A percentile compares a stretch with the other conserved stretches of the same genome.
Conservation (phyloP, 106 monocot genomes). For the Dioscorea dumetorum region DNA sequence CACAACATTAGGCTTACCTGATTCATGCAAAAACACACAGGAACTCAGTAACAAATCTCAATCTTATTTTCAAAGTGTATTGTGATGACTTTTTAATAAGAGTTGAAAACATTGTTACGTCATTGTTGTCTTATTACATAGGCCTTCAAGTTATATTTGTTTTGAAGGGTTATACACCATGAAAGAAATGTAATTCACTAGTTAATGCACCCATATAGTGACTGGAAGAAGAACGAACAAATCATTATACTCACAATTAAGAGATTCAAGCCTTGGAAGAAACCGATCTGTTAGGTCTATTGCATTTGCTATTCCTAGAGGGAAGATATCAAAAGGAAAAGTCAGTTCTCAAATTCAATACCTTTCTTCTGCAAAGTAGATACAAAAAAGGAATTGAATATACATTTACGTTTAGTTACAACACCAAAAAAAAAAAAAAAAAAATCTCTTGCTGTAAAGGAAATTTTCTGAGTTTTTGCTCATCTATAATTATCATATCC, state of each 20-base stretch:
- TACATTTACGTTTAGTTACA: too few relatives aligned
- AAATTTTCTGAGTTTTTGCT: too few relatives aligned
- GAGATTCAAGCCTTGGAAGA: conserved; percentile 89
- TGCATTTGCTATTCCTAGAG: conserved; percentile 92
- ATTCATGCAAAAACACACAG: not conserved
- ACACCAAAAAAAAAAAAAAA: not conserved
- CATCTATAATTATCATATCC: too few relatives aligned
- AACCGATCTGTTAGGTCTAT: conserved; percentile 91
- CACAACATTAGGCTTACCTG: conserved; percentile 70
- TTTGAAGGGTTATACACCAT: not conserved
- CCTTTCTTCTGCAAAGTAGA: too few relatives aligned
- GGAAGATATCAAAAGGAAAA: conserved; percentile 2
- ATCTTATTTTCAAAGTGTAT: not conserved
- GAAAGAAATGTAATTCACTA: not conserved
- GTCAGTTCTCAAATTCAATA: not conserved
- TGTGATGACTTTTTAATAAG: too few relatives aligned
- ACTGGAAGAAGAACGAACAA: not conserved
- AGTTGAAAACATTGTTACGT: not conserved
- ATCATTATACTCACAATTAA: conserved; percentile 63
- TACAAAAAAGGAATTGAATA: too few relatives aligned
- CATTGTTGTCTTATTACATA: not conserved
- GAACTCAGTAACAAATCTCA: not conserved
- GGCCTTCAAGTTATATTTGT: not conserved
- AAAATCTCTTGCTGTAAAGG: not conserved
- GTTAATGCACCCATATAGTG: not conserved